Base-by-base conservation (phyloP, 768 basidiomycete genomes). In the Melanogaster broomeanus region DNA sequence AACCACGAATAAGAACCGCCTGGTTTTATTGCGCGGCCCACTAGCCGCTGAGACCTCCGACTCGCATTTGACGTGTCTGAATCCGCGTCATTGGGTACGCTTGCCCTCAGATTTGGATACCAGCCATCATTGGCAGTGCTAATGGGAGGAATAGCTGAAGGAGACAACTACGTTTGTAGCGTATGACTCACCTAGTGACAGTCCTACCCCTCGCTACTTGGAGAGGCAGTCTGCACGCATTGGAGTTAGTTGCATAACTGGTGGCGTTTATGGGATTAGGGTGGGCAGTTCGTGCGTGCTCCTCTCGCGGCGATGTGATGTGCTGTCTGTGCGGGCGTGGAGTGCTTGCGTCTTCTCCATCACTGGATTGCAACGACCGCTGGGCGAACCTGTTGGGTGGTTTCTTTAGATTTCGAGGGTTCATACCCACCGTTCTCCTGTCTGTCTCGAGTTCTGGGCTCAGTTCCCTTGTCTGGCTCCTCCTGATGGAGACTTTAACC, bases 281-380 rank as follows among this genome's bases (percentile, higher is more conserved):
- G 18, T 40, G 24, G 1, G 12, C n/a, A 3, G 21, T 9, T 25
- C 25, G 53, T 7, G 42, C 15, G n/a, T 34, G 28, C 4, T 8
- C 18, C 4, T 19, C 33, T 19, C 7, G 16, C 10, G 40, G 25
- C 24, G n/a, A n/a, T 4, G 27, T 43, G 30, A 10, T 44, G 10
- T 35, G 55, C 46, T 19, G 46, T 39, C 49, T 46, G 21, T 28
- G 6, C 5, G 66, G 68, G 30, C 66, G 59, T 42, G 66, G 68
- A 2, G 68, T 68, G 21, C 35, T 56, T 19, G 68, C 59, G 19
- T 27, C 30, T 11, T 63, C 62, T 10, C 33, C 43, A 10, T 52
- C 58, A 1, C n/a, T 30, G 18, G 42, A 31, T 6, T 56, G 56
- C 10, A 13, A 30, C 34, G 45, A 5, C 13, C 28, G 18, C 22